Conservation (phyloP, 176 grass and related monocot species). For the Raddia distichophylla region DNA sequence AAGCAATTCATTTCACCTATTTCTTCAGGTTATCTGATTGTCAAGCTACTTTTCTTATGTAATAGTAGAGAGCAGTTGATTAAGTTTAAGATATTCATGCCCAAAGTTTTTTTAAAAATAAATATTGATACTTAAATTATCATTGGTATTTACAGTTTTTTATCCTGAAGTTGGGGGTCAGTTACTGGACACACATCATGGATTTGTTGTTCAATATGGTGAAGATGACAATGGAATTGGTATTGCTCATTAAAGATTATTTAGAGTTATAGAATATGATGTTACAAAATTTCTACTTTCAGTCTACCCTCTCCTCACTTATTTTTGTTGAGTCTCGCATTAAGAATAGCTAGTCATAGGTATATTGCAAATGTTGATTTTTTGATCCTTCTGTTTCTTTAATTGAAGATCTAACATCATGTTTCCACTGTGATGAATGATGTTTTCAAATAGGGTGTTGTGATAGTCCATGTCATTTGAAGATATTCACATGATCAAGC, state of each 20-base stretch:
- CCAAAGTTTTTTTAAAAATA: background rate
- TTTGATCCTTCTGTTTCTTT: no score
- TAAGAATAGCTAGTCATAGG: no score
- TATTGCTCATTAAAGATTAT: no score
- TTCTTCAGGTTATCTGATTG: no score
- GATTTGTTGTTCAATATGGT: constrained; percentile 59
- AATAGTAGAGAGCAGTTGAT: no score
- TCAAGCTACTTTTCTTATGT: no score
- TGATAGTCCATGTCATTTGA: background rate
- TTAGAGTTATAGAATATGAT: background rate
- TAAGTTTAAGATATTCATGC: no score
- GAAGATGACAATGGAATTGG: constrained; percentile 47
- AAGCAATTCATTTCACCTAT: no score
- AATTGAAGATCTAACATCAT: background rate
- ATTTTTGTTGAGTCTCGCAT: no score
- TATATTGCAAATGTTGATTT: no score
- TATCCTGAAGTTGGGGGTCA: constrained; percentile 59
- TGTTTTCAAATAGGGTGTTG: background rate
- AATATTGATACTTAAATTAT: background rate
- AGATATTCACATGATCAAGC: background rate
- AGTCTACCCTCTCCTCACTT: no score
- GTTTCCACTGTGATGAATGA: background rate
- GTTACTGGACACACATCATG: constrained; percentile 56
- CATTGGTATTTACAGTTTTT: constrained; percentile 48
- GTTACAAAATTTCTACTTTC: background rate